Evolutionary conservation across 2,329 filamentous ascomycete species (phyloP).

Genomic region (Coleophoma eucalyptorum): DNA sequence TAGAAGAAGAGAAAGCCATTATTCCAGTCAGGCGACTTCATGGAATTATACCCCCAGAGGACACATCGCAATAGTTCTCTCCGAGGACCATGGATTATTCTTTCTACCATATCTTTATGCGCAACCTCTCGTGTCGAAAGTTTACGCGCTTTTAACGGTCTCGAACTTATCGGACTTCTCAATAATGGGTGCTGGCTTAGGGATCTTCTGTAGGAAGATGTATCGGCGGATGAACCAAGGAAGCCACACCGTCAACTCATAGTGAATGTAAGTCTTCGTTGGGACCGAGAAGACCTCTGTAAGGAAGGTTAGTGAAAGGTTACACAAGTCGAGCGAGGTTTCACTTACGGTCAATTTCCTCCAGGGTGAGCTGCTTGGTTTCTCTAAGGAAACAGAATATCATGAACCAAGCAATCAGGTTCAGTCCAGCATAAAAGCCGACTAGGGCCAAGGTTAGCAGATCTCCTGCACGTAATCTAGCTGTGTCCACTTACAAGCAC

Average conservation of each 20-base stretch:
- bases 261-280: conserved; percentile 11
- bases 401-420: conserved; percentile 47
- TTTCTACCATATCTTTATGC: too few relatives aligned
- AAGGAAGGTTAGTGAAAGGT: background rate
- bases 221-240: conserved; percentile 14
- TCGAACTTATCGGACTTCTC: too few relatives aligned
- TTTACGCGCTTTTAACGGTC: too few relatives aligned
- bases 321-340: conserved; percentile 10
- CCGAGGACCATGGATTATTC: too few relatives aligned
- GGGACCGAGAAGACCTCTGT: conserved; percentile 14
- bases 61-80: too few relatives aligned
- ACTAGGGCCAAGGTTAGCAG: conserved; percentile 58
- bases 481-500: conserved; percentile 64
- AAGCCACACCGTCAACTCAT: conserved; percentile 12
- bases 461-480: conserved; percentile 63
- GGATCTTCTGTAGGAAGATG: background rate
- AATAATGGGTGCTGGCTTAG: too few relatives aligned
- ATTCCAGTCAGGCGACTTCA: too few relatives aligned
- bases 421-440: conserved; percentile 49
- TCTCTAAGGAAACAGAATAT: conserved; percentile 53
- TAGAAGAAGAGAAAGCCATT: too few relatives aligned
- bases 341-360: conserved; percentile 51
- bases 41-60: too few relatives aligned
- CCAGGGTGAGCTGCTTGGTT: conserved; percentile 41
- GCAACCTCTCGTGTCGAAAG: too few relatives aligned